Conservation (phyloP, 2,329 filamentous ascomycete species). For the Fusarium devonianum region DNA sequence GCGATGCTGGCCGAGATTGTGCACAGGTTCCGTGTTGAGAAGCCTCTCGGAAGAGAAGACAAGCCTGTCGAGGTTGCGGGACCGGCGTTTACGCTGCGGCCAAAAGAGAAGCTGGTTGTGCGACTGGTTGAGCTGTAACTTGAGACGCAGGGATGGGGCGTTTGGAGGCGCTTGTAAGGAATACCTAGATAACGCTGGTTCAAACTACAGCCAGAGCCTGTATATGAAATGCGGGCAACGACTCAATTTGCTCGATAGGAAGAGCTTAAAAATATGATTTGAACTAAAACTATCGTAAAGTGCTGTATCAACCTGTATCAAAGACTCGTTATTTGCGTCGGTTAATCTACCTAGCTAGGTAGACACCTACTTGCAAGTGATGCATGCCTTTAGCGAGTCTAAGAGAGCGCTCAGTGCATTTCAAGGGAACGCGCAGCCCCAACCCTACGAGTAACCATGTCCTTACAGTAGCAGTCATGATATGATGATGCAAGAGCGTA, state of each 20-base stretch:
- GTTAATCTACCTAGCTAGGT: too few species aligned
- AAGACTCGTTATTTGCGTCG: too few species aligned
- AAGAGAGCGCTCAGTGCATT: too few species aligned
- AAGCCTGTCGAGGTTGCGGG: slow-evolving; percentile 34
- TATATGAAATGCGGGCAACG: too few species aligned
- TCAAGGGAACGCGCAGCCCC: too few species aligned
- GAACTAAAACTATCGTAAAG: too few species aligned
- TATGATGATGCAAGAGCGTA: too few species aligned
- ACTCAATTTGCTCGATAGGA: neutral
- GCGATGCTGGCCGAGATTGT: slow-evolving; percentile 45
- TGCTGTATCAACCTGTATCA: too few species aligned
- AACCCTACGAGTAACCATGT: too few species aligned
- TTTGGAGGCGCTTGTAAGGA: slow-evolving; percentile 1
- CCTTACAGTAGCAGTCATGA: too few species aligned
- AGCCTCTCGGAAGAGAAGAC: slow-evolving; percentile 19
- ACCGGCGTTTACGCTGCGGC: slow-evolving; percentile 40
- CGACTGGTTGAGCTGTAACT: slow-evolving; percentile 26
- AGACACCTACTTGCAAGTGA: too few species aligned
- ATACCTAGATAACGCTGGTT: neutral
- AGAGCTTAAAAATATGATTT: neutral
- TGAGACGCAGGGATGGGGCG: neutral
- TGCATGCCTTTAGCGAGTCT: too few species aligned
- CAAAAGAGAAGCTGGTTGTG: slow-evolving; percentile 39
- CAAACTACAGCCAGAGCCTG: neutral
- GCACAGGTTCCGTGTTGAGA: slow-evolving; percentile 42